Evolutionary conservation across 2,329 filamentous ascomycete species (phyloP), one percentile per base, ranked within the genome.

Genomic region (Xylaria sp.): DNA sequence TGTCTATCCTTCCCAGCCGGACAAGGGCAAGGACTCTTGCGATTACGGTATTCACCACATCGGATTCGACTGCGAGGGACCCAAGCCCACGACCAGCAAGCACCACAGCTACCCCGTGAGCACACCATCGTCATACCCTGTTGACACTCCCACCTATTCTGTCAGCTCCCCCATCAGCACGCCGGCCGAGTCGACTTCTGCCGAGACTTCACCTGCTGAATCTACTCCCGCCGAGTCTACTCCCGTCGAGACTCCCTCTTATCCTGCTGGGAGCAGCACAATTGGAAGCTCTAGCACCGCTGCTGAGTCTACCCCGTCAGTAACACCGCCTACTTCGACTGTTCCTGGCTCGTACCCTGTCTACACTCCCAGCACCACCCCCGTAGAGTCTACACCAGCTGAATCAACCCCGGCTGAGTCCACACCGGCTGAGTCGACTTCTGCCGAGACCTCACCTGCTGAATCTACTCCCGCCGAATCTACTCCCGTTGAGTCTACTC

Each of bases 31-130:
- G 75, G 78, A 83, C 51, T 79, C 78, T 71, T 95, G 92, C 82
- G 83, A 84, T 70, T 84, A 96, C 71, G 87, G 88, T 71, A 85
- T 95, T 71, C 89, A 91, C 79, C 84, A 83, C 74, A 87, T 96
- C 71, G 84, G 82, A 70, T 96, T 94, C 78, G 86, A 93, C 80
- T 96, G 92, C 80, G 79, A 71, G 52, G 77, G 72, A 40, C 71
- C 74, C 40, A 71, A 72, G 71, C 72, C 75, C 66, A 75, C 78
- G 67, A 73, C 75, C 66, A 75, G 78, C 67, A 73, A 69, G 60
- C 14, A 31, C 3, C 64, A 63, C 31, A 66, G 67, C 37, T 65
- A 73, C 55, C 68, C 66, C n/a, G 56, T 63, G 37, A 70, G 61
- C 66, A 59, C 74, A 1, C 57, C n/a, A n/a, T n/a, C 54, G 19